Conservation (phyloP, 345 rosid genomes). For the Rubroshorea leprosula region DNA sequence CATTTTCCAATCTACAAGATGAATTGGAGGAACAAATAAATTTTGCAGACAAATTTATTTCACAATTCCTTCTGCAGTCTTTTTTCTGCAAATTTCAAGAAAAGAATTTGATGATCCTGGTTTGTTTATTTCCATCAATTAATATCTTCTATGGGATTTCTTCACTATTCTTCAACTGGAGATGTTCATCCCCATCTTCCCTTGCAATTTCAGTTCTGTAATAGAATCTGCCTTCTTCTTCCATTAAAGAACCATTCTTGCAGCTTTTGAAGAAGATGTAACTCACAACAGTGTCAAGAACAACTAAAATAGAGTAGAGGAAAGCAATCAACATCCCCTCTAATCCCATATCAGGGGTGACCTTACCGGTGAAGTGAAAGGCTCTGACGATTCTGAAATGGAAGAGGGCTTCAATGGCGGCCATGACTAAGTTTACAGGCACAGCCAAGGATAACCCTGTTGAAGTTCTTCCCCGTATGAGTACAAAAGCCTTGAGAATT, state of each 20-base stretch:
- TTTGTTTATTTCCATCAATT: neutral
- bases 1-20: slow-evolving; percentile 12
- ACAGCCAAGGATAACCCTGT: slow-evolving; percentile 68
- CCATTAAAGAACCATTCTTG: slow-evolving; percentile 17
- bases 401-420: slow-evolving; percentile 73
- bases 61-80: slow-evolving; percentile 9
- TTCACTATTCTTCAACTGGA: slow-evolving; percentile 25
- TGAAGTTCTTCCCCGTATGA: slow-evolving; percentile 53
- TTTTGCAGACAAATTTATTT: too few relatives aligned
- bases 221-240: slow-evolving; percentile 21
- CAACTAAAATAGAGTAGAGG: slow-evolving; percentile 55
- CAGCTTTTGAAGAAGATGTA: slow-evolving; percentile 60
- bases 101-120: slow-evolving; percentile 4
- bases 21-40: too few relatives aligned
- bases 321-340: slow-evolving; percentile 69
- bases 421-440: slow-evolving; percentile 48
- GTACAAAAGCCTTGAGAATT: slow-evolving; percentile 54
- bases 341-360: slow-evolving; percentile 19
- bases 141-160: slow-evolving; percentile 24
- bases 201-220: slow-evolving; percentile 32
- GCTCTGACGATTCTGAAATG: slow-evolving; percentile 44
- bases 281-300: slow-evolving; percentile 61
- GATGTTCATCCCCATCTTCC: slow-evolving; percentile 16
- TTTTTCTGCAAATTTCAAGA: slow-evolving; percentile 1
- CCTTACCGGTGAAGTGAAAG: slow-evolving; percentile 20